These are phyloP conservation scores for Aspergillus biplanus DNA, from an alignment of 495 filamentous ascomycete species.

Conservation along the genomic window DNA sequence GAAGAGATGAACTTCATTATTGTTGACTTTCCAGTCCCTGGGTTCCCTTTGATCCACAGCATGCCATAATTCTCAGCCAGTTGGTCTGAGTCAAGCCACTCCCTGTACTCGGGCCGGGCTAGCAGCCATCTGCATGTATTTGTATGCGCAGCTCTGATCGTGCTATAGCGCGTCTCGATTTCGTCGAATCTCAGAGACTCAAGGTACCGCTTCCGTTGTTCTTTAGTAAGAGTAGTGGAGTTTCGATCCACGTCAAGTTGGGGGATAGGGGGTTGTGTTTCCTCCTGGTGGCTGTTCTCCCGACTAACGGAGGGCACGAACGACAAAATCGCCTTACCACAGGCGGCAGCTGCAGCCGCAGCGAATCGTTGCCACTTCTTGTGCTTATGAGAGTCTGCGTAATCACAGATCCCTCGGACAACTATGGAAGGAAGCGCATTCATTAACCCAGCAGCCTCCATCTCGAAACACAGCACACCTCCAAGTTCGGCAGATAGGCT, in stretches of 20 bases:
- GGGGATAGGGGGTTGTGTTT: background rate
- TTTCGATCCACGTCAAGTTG: background rate
- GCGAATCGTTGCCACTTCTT: background rate
- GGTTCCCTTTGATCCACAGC: background rate
- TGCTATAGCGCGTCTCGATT: background rate
- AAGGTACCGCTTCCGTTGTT: background rate
- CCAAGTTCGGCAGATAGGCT: background rate
- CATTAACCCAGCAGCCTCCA: background rate
- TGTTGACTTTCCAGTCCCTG: background rate
- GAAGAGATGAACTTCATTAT: background rate
- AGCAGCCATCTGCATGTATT: background rate
- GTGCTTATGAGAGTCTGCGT: background rate
- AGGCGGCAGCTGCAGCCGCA: background rate
- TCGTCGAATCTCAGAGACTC: background rate
- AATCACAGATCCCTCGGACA: background rate
- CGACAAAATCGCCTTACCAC: background rate
- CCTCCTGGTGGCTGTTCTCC: background rate
- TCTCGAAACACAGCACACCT: background rate
- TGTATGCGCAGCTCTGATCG: background rate
- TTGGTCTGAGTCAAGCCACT: background rate
- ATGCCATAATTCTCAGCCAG: background rate
- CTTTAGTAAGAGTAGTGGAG: background rate
- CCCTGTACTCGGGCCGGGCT: background rate
- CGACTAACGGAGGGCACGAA: background rate
- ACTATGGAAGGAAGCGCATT: background rate